phyloP scores from a whole-genome alignment of 495 filamentous ascomycete genomes.

The Apodospora peruviana region DNA sequence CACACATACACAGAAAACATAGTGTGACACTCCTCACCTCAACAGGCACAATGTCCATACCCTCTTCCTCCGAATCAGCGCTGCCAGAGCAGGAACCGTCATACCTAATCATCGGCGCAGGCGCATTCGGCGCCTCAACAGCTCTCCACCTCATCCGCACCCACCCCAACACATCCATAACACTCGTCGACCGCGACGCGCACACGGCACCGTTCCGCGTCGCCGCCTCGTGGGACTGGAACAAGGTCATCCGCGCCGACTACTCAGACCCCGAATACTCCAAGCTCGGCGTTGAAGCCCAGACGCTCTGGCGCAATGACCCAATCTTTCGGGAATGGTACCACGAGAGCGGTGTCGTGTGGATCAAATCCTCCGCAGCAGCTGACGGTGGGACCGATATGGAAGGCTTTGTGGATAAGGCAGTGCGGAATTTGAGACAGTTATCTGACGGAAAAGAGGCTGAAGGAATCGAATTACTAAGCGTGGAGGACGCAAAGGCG shows the following conservation, averaged over 20 bases:
- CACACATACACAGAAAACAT: no score
- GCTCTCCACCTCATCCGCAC: conserved; percentile 52
- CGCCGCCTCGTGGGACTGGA: conserved; percentile 62
- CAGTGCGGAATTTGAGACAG: conserved; percentile 32
- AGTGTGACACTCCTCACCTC: no score
- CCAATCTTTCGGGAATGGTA: conserved; percentile 51
- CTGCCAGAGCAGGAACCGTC: no score
- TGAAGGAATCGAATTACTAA: conserved; percentile 42
- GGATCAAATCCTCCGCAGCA: no score
- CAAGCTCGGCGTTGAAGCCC: conserved; percentile 51
- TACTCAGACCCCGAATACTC: conserved; percentile 56
- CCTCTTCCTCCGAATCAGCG: no score
- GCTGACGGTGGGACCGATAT: conserved; percentile 22
- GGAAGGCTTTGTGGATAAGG: conserved; percentile 39
- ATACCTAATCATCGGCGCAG: conserved; percentile 58
- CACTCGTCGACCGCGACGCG: conserved; percentile 52
- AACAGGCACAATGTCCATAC: no score
- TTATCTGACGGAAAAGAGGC: no score
- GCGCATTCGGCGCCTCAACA: conserved; percentile 62
- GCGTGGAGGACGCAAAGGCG: conserved; percentile 36
- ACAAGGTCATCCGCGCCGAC: conserved; percentile 63
- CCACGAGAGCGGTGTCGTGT: conserved; percentile 52
- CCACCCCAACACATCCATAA: conserved; percentile 46
- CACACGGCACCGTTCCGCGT: conserved; percentile 32
- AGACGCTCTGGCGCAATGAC: conserved; percentile 47